Percentiles rank a stretch among this genome's conserved stretches.
Conservation (phyloP, 495 filamentous ascomycete genomes). For the Filosporella fistucella region DNA sequence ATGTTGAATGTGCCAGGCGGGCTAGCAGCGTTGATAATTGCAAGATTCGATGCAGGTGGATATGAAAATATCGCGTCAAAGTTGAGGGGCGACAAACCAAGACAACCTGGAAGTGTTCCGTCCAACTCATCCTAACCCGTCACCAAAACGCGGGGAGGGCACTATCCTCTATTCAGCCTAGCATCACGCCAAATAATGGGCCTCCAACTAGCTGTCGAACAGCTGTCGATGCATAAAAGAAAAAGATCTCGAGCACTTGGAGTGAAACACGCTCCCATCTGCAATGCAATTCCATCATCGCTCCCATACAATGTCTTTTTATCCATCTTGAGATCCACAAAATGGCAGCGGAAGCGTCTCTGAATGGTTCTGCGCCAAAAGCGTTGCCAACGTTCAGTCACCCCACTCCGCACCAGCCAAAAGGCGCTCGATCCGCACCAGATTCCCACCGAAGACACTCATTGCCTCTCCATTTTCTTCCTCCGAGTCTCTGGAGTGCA, state of each 20-base stretch:
- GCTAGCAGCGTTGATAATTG: too few species aligned
- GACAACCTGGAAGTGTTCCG: background rate
- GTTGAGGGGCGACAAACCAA: background rate
- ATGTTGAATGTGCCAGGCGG: constrained; percentile 7
- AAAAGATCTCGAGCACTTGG: constrained; percentile 5
- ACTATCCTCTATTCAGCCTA: too few species aligned
- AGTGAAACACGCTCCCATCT: constrained; percentile 11
- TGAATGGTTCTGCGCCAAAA: constrained; percentile 9
- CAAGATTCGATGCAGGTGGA: too few species aligned
- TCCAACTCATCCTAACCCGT: too few species aligned
- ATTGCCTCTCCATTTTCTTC: constrained; percentile 24
- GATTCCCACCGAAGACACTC: constrained; percentile 19
- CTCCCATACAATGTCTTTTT: constrained; percentile 18
- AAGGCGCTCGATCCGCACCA: constrained; percentile 19
- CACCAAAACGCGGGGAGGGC: too few species aligned
- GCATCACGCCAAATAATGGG: too few species aligned
- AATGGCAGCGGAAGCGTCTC: constrained; percentile 16
- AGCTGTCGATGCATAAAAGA: too few species aligned
- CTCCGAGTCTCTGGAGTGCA: constrained; percentile 22
- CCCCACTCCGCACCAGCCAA: constrained; percentile 10
- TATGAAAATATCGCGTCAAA: too few species aligned
- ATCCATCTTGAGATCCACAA: constrained; percentile 19
- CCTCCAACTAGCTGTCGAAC: too few species aligned
- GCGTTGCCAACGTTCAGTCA: constrained; percentile 15
- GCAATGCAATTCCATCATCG: constrained; percentile 17